Evolutionary conservation across 2,329 filamentous ascomycete genomes (phyloP).

Genomic region (Parafenestella ontariensis): DNA sequence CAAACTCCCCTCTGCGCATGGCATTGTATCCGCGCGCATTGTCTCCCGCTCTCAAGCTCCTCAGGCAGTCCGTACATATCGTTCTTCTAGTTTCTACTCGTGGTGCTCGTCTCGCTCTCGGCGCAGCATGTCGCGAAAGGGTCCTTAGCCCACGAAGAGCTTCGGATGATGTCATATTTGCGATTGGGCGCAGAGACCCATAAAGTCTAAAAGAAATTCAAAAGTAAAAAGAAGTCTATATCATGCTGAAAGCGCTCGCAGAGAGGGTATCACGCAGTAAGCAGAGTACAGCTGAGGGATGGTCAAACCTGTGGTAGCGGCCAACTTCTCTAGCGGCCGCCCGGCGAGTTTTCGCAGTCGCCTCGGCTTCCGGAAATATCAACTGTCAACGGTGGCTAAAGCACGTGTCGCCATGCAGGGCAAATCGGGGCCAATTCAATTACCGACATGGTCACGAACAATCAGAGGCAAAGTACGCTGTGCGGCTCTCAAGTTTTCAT

Average conservation of each 20-base stretch:
- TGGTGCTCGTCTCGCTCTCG: slow-evolving; percentile 17
- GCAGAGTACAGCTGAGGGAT: not conserved
- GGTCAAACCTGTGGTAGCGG: slow-evolving; percentile 18
- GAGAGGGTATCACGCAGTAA: slow-evolving; percentile 7
- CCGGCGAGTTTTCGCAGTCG: slow-evolving; percentile 28
- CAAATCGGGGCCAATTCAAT: slow-evolving; percentile 3
- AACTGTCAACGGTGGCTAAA: not conserved
- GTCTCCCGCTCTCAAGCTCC: slow-evolving; percentile 15
- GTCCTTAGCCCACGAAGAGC: slow-evolving; percentile 35
- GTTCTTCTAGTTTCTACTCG: slow-evolving; percentile 16
- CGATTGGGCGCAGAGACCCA: slow-evolving; percentile 5
- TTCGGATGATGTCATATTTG: slow-evolving; percentile 46
- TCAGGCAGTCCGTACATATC: slow-evolving; percentile 39
- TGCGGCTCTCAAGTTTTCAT: not conserved
- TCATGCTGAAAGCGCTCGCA: slow-evolving; percentile 11
- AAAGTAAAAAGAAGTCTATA: slow-evolving; percentile 2
- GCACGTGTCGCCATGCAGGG: not conserved
- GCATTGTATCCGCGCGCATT: slow-evolving; percentile 7
- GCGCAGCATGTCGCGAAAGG: slow-evolving; percentile 34
- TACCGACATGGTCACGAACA: not conserved
- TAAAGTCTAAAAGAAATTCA: not conserved
- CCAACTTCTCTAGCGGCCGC: slow-evolving; percentile 22
- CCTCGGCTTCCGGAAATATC: slow-evolving; percentile 23
- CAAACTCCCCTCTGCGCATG: slow-evolving; percentile 6
- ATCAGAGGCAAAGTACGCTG: not conserved